These are phyloP conservation scores for Phanerodontia chrysosporium DNA, from an alignment of 768 basidiomycete species.

Conservation along the genomic window DNA sequence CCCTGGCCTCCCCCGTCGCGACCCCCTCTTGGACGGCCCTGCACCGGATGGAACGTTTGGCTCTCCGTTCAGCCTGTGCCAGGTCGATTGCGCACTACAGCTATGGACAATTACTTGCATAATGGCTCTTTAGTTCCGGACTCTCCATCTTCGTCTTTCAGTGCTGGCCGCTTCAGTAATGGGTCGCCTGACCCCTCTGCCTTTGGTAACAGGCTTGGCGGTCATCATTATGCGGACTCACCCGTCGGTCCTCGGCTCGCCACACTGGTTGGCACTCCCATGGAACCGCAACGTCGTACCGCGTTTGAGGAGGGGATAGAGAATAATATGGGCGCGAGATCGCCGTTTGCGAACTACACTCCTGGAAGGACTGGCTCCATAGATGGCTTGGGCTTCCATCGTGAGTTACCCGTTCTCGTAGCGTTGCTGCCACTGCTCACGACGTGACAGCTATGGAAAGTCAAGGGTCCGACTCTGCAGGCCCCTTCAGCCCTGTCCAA, in stretches of 20 bases:
- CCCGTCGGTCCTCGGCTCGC: conserved; percentile 23
- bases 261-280: not conserved
- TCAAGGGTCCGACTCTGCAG: not conserved
- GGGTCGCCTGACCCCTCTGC: conserved; percentile 65
- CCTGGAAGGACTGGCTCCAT: conserved; percentile 26
- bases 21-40: conserved; percentile 42
- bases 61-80: conserved; percentile 68
- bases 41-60: conserved; percentile 36
- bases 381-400: conserved; percentile 37
- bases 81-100: conserved; percentile 53
- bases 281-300: conserved; percentile 18
- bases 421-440: not conserved
- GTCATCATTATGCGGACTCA: conserved; percentile 34
- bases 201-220: conserved; percentile 40
- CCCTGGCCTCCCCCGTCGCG: conserved; percentile 48
- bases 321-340: conserved; percentile 27
- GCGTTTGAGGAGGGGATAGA: conserved; percentile 41
- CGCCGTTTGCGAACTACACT: conserved; percentile 28
- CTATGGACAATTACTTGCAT: conserved; percentile 58
- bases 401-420: conserved; percentile 10
- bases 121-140: conserved; percentile 55
- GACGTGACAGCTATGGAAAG: not conserved
- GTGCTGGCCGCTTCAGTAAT: conserved; percentile 53
- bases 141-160: conserved; percentile 71
- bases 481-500: not conserved